These are phyloP conservation scores for Pulveroboletus sp. DNA, from an alignment of 768 basidiomycete species.

Conservation along the genomic window DNA sequence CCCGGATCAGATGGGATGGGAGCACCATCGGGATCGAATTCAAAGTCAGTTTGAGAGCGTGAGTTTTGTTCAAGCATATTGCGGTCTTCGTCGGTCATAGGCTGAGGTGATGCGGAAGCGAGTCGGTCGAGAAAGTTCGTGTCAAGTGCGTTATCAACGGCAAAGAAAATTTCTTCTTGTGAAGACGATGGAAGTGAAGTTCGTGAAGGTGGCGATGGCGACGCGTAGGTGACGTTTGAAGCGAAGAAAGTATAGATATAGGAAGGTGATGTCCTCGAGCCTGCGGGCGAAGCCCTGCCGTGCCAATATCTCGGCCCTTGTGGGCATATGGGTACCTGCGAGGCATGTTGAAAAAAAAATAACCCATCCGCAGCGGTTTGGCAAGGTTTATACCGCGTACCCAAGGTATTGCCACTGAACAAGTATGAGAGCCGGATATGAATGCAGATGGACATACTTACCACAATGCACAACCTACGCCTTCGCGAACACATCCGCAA, in stretches of 20 bases:
- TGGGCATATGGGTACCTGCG: constrained; percentile 30
- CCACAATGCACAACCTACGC: constrained; percentile 65
- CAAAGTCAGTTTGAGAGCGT: constrained; percentile 16
- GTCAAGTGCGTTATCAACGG: constrained; percentile 28
- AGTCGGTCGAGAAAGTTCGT: constrained; percentile 41
- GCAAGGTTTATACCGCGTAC: constrained; percentile 61
- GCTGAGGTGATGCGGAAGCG: constrained; percentile 36
- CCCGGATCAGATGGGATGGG: constrained; percentile 35
- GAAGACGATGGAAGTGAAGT: not conserved
- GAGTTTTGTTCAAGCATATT: constrained; percentile 7
- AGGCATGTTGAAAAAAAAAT: constrained; percentile 23
- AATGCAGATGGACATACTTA: constrained; percentile 21
- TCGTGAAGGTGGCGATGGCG: constrained; percentile 9
- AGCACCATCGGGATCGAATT: constrained; percentile 46
- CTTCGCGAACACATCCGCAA: constrained; percentile 68
- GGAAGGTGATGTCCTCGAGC: constrained; percentile 16
- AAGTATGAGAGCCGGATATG: constrained; percentile 9
- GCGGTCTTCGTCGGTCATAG: constrained; percentile 35
- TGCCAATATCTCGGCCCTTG: constrained; percentile 46
- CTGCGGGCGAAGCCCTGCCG: constrained; percentile 14
- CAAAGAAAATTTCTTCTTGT: constrained; percentile 19
- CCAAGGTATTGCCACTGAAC: constrained; percentile 61
- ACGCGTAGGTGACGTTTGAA: constrained; percentile 38
- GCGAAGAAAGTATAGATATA: constrained; percentile 50
- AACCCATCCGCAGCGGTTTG: constrained; percentile 52